phyloP scores from a whole-genome alignment of 108 stramenopile species.

The Craspedostauros australis region DNA sequence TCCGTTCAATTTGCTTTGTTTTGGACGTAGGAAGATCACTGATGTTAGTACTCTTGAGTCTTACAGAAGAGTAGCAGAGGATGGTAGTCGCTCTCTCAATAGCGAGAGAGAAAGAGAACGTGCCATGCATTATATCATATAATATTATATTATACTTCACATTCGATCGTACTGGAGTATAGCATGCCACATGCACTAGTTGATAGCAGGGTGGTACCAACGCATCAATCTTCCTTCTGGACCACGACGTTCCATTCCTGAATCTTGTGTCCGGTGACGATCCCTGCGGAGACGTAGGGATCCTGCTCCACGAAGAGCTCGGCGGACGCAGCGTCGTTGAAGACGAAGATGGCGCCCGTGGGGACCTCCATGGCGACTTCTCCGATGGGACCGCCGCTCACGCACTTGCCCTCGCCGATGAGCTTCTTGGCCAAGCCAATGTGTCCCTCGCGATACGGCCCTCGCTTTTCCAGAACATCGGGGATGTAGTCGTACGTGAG shows the following conservation, averaged over 20 bases:
- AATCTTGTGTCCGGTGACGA: slow-evolving; percentile 68
- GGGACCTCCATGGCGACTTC: slow-evolving; percentile 44
- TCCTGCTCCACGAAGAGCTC: slow-evolving; percentile 59
- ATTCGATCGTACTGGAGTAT: too few species aligned
- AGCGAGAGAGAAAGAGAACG: too few species aligned
- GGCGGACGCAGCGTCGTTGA: slow-evolving; percentile 58
- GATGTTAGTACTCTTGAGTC: too few species aligned
- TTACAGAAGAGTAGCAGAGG: too few species aligned
- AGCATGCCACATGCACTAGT: too few species aligned
- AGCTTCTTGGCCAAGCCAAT: slow-evolving; percentile 61
- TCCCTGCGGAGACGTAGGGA: slow-evolving; percentile 71
- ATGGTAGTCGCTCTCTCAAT: too few species aligned
- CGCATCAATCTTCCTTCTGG: slow-evolving; percentile 55
- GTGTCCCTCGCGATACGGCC: slow-evolving; percentile 73
- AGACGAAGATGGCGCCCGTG: slow-evolving; percentile 71
- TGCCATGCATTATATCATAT: too few species aligned
- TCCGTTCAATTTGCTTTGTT: too few species aligned
- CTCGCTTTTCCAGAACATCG: slow-evolving; percentile 80
- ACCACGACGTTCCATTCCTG: slow-evolving; percentile 79
- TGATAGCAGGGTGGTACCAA: too few species aligned
- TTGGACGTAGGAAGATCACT: too few species aligned
- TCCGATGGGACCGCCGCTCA: slow-evolving; percentile 63
- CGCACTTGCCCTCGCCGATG: slow-evolving; percentile 51
- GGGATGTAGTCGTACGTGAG: slow-evolving; percentile 75
- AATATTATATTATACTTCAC: too few species aligned